Evolutionary conservation across 352 stramenopile genomes (phyloP), one percentile per base, ranked within the genome.

Genomic region (Hyaloperonospora arabidopsidis): DNA sequence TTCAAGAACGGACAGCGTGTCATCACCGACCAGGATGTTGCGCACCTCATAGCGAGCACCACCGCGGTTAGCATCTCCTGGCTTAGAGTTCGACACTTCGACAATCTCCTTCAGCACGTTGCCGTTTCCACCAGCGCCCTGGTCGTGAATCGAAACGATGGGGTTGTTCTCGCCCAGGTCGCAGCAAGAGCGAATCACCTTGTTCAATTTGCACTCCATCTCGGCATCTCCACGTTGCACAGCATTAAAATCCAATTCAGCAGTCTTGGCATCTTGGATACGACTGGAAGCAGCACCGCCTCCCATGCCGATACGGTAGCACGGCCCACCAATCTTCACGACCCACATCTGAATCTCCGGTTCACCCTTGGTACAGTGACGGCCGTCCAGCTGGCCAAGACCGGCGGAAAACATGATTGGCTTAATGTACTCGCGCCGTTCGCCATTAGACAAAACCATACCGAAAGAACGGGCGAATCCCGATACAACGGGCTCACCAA

Each of bases 81-180:
- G 90, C 60, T 86, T 77, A 23, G 72, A 73, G 59, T 82, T 67
- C 18, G 76, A 78, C 39, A 86, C 71, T 65, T 98, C 95, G 12
- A 98, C 95, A 73, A 99, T 99, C 76, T 99, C 96, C 74, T 99
- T 99, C 38, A 99, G 78, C 44, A 99, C 96, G 76, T 99, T 99
- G 40, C 97, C 96, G 72, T 99, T 99, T 49, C 97, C 97, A 64
- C 97, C 97, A 29, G 97, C 97, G 52, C 97, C 97, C 72, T 99
- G 97, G 79, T 99, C 97, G 76, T 99, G 97, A 41, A 99, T 98
- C 39, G 90, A 98, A 22, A 99, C 79, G 57, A 99, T 99, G 10
- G 97, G 97, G 77, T 99, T 99, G 46, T 85, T 75, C 19, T 97
- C 90, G 10, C 95, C 95, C 7, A 99, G 70, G 70, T 99, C 94